Conservation (phyloP, 768 basidiomycete genomes). For the Kwoniella pini region DNA sequence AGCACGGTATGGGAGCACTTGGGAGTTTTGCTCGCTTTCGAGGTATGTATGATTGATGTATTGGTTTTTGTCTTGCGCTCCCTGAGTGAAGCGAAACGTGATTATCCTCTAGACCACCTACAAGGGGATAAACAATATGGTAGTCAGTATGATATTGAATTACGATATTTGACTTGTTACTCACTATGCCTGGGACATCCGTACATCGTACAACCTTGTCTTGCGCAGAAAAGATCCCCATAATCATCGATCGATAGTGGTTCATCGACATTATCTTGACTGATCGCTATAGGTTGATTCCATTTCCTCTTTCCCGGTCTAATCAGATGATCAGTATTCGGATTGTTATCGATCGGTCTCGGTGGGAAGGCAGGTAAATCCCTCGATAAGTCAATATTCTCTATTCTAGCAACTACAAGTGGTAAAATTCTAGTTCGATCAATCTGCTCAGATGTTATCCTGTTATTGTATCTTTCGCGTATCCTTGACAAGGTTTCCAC, state of each 20-base stretch:
- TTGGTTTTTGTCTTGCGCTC: not conserved
- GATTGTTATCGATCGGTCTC: not conserved
- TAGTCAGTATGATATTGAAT: too few species aligned
- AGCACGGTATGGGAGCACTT: not conserved
- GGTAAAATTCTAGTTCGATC: constrained; percentile 15
- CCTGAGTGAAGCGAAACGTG: not conserved
- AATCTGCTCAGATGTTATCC: constrained; percentile 1
- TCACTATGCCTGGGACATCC: constrained; percentile 17
- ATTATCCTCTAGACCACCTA: not conserved
- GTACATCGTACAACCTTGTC: constrained; percentile 6
- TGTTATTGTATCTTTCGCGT: not conserved
- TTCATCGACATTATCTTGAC: constrained; percentile 4
- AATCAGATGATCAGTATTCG: not conserved
- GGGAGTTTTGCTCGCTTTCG: not conserved
- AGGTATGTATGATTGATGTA: not conserved
- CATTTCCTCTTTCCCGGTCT: constrained; percentile 10
- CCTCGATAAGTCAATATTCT: constrained; percentile 5
- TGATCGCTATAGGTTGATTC: not conserved
- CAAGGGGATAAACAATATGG: too few species aligned
- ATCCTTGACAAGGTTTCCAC: constrained; percentile 8
- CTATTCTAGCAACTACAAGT: not conserved
- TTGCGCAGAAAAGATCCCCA: not conserved
- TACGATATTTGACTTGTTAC: not conserved
- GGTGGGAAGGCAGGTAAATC: constrained; percentile 19
- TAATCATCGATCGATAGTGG: not conserved